Conservation (phyloP, 1,284 basidiomycete species). For the Rhodotorula sp. region DNA sequence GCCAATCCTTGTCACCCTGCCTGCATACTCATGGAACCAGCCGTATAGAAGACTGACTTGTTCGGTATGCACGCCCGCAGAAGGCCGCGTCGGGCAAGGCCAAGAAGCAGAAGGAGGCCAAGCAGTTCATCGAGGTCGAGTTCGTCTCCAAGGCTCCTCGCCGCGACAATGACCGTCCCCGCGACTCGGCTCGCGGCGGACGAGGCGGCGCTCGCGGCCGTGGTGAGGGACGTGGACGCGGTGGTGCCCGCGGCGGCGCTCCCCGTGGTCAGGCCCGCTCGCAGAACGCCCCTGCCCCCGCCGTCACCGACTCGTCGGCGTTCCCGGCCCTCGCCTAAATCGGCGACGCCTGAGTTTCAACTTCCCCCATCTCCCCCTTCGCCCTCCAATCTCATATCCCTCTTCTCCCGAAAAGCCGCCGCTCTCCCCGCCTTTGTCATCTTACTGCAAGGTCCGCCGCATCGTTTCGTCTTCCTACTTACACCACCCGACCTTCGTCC, state of each 20-base stretch:
- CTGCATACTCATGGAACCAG: neutral
- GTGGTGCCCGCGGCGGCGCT: slow-evolving; percentile 27
- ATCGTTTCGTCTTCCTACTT: too few species aligned
- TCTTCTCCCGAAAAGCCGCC: neutral
- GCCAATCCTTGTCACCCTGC: neutral
- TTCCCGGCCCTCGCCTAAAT: slow-evolving; percentile 40
- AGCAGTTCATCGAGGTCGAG: slow-evolving; percentile 45
- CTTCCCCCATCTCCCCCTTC: neutral
- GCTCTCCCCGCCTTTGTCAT: too few species aligned
- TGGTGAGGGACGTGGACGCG: slow-evolving; percentile 34
- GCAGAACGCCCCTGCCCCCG: slow-evolving; percentile 21
- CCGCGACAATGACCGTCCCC: slow-evolving; percentile 14
- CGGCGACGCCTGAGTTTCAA: neutral
- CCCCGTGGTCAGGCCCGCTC: slow-evolving; percentile 17
- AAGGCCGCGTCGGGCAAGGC: slow-evolving; percentile 37
- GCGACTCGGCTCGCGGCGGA: slow-evolving; percentile 26
- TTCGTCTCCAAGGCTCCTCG: slow-evolving; percentile 29
- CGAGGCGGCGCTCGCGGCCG: slow-evolving; percentile 23
- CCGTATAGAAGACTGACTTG: neutral
- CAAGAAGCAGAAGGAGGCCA: slow-evolving; percentile 43
- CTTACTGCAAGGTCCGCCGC: too few species aligned
- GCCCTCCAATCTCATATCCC: neutral
- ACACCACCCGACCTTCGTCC: too few species aligned
- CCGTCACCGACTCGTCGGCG: slow-evolving; percentile 36
- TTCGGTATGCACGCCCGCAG: slow-evolving; percentile 4